Evolutionary conservation across 2,329 filamentous ascomycete genomes (phyloP), one percentile per base, ranked within the genome.

Genomic region (Verruconis gallopava): DNA sequence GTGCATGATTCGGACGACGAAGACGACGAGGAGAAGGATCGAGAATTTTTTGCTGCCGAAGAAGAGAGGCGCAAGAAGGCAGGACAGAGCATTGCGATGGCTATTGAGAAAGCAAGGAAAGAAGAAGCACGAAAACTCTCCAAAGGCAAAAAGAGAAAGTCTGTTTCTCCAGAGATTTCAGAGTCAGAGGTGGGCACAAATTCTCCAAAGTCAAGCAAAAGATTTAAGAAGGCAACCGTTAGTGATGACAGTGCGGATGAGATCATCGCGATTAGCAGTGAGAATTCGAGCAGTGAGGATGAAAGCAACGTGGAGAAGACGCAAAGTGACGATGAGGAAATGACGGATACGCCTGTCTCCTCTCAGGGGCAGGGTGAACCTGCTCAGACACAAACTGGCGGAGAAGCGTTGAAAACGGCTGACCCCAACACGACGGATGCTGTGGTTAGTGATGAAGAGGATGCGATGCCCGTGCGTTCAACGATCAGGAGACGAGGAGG

Each of bases 1-100:
- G 81, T 98, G 39, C 75, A 81, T 44, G 78, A 80, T 28, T 85
- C 81, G 50, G 91, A 96, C 55, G 91, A 96, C 41, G 86, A 94
- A 50, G 79, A 73, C n/a, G 85, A 94, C 53, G 77, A 73, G 22
- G 85, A 86, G 37, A 73, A 75, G 44, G 75, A 83, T 60, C 66
- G 57, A 17, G 76, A 73, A 15, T 95, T 95, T 61, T 95, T 89
- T 60, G 77, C 72, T 2, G 70, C 74, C 13, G 88, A 95, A 61
- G 77, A 79, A 57, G 64, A 71, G 48, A 68, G 80, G 46, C 68
- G 82, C 38, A 69, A 75, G 54, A 56, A 17, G 53, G 55, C 43
- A 14, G 37, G 40, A 12, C 38, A 43, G 17, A 46, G 41, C 14
- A 44, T 42, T 21, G n/a, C 20, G 14, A 41, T 33, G 15, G 38